Evolutionary conservation across 352 stramenopile species (phyloP), one percentile per base, ranked within the genome.

Genomic region (Elongisporangium prolatum): DNA sequence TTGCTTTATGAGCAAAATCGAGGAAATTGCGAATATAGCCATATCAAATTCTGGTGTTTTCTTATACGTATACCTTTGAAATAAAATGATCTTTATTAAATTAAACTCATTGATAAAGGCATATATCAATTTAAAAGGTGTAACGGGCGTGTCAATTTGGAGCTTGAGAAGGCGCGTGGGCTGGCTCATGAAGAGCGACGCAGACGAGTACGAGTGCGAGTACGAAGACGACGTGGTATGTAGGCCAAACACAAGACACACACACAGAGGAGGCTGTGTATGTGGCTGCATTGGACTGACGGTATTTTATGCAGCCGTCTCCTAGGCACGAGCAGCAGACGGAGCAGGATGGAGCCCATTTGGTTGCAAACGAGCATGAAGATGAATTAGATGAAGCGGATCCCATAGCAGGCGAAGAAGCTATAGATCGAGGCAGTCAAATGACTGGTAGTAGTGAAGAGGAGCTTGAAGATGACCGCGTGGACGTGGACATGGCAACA

Each of bases 191-290:
- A 56, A 51, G 22, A 72, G 63, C 61, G 64, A 74, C 7, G 54
- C 22, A 5, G 50, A 70, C 5, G 61, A 69, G 14, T 75, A 75
- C 50, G 67, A 63, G 58, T 50, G 57, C 56, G 65, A 76, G 20
- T 65, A 68, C 50, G 71, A 78, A 7, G 49, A 65, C 3, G 57
- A 40, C 1, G 49, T 22, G 8, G 25, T 14, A 40, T 9, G 28
- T 40, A 9, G 1, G 5, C 28, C 28, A 40, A 8, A 9, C 1
- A 9, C 5, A 9, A 40, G 28, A 40, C 4, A 34, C 8, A 34
- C 4, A 34, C 4, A 34, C 4, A 34, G 28, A 40, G 28, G 5
- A 13, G 9, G 28, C 1, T 40, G 5, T 40, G 28, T 40, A 1
- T 8, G 9, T 13, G 9, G 28, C 4, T 8, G 8, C 28, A 40